Evolutionary conservation across 164 flowering plant genomes (phyloP), one percentile per base, ranked within the genome.

Genomic region (Aristolochia fimbriata): DNA sequence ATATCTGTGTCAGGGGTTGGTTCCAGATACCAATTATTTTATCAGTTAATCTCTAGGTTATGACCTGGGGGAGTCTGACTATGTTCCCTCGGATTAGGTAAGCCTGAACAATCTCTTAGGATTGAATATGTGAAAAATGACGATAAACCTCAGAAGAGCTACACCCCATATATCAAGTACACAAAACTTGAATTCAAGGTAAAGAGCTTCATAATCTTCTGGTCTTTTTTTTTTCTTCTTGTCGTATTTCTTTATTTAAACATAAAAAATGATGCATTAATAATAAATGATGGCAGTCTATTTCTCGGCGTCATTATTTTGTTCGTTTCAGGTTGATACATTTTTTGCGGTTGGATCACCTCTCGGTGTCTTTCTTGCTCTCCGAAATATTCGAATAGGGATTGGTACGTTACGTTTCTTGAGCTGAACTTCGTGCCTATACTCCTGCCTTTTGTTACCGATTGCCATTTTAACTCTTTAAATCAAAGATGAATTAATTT

Each of bases 311-410:
- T 31, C 17, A 15, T 24, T 56, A 24, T 23, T 16, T 9, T 12
- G 31, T 30, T 56, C 17, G n/a, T 24, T 30, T 66, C 83, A 93
- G 99, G 97, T 91, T 67, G 97, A 94, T 71, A 94, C 99, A 59
- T 94, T 88, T 73, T 94, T 83, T 76, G 97, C 97, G 21, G 99
- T 85, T 71, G 99, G 99, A 55, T 94, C 99, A 31, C 99, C 99
- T 63, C 91, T 94, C 59, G 97, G 95, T 41, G 96, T 94, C 65
- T 94, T 94, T 64, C 96, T 94, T 59, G 74, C 99, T 31, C 91
- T 94, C 55, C 99, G 99, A 51, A 91, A 91, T 74, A 76, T 94
- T 55, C 95, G 99, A 43, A 74, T 94, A 63, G 99, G 99, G 56
- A 81, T 84, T 33, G 99, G 99, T 90, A 85, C 68, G 45, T 19